These are phyloP conservation scores for Neurospora sp. DNA, from an alignment of 495 filamentous ascomycete genomes.

Conservation along the genomic window DNA sequence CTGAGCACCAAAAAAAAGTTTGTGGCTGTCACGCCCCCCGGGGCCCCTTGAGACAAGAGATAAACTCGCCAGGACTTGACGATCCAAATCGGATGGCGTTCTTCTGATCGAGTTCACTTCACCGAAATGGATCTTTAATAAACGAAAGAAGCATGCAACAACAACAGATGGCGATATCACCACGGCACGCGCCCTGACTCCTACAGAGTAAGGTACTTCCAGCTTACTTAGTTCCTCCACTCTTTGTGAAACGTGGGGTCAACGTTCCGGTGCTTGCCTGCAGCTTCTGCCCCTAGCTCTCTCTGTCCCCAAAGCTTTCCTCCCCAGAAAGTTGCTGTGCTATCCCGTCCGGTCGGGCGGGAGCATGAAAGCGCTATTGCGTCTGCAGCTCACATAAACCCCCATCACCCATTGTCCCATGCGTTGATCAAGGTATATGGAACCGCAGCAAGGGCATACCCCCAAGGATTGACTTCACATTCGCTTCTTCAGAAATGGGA, in stretches of 20 bases:
- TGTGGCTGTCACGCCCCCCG: background rate
- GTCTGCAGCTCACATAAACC: background rate
- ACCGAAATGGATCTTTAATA: background rate
- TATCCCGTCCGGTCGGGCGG: background rate
- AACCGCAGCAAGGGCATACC: background rate
- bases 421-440: background rate
- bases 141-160: background rate
- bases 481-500: background rate
- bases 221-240: background rate
- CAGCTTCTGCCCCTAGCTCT: background rate
- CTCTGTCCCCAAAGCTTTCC: background rate
- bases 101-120: background rate
- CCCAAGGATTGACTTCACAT: background rate
- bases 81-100: background rate
- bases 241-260: background rate
- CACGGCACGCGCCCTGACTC: background rate
- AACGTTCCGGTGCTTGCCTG: background rate
- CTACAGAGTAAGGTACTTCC: background rate
- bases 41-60: background rate
- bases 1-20: background rate
- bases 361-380: background rate
- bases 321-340: background rate
- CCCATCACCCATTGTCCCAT: background rate
- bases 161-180: background rate
- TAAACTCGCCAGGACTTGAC: background rate